Base-by-base conservation (phyloP, 805 yeast genomes). In the Zygotorulaspora danielsina region DNA sequence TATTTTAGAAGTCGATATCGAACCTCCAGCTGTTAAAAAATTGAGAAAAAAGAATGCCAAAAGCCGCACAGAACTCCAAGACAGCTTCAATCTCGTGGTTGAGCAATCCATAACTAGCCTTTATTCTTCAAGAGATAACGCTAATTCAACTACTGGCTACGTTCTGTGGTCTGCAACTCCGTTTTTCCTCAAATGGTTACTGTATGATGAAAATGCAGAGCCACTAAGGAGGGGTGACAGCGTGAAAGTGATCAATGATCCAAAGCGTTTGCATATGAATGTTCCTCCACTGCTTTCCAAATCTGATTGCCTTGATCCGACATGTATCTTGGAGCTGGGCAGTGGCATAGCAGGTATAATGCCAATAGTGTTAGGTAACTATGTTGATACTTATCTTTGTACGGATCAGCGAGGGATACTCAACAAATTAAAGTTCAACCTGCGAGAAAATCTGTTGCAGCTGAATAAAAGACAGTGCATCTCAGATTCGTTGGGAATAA, bases 111-210 rank as follows among this genome's bases (percentile, higher is more conserved):
- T 61, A 7, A 44, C 63, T 1, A 47, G 57, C 18, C 41, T 62
- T 6, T 45, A 48, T 27, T 63, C 67, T 3, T 46, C 53, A 0
- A 44, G 37, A 10, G 57, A 55, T 22, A 63, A 61, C 34, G 49
- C 50, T 16, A 63, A 61, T 36, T 63, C 67, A 11, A 63, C 67
- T 2, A 63, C 67, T 3, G 67, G 67, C 5, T 63, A 53, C 40
- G 66, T 63, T 4, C 42, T 61, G 6, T 63, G 67, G 67, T 54
- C 59, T 5, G 58, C 63, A 1, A 51, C 65, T 1, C 59, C 58
- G 2, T 57, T 56, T 36, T 61, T 63, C 32, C 16, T 57, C n/a
- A 49, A 46, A 22, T 63, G 67, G 67, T 35, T 61, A 9, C 45
- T 63, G 13, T 61, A 59, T 47, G 48, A 48, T 29, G 33, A 27